Base-by-base conservation (phyloP, 352 stramenopile genomes). In the Globisporangium lucens region DNA sequence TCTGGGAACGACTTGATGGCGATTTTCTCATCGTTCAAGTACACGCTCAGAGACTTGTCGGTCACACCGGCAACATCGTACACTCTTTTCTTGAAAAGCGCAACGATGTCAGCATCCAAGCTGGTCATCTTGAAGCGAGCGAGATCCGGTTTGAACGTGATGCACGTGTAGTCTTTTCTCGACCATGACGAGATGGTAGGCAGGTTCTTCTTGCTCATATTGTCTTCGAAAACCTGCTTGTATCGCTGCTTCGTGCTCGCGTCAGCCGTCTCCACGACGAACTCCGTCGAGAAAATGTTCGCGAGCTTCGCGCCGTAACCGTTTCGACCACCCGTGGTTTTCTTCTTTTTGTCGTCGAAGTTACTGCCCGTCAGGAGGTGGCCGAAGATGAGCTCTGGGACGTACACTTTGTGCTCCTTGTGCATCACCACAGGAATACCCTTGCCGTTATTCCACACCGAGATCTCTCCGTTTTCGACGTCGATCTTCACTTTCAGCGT, bases 261-360 rank as follows among this genome's bases (percentile, higher is more conserved):
- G 69, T 99, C 98, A 0, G 96, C 85, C 20, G 98, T 99, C 73
- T 99, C 98, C 4, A 99, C 96, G 36, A 96, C 82, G 74, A 99
- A 99, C 72, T 99, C 78, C 12, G 83, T 99, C 17, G 95, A 99
- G 77, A 99, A 99, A 73, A 99, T 99, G 75, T 99, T 99, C 3
- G 98, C 97, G 4, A 99, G 84, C 77, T 99, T 99, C 1, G 98
- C 98, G 46, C 98, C 98, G 69, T 99, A 99, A 20, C 98, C 98
- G 73, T 99, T 98, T 33, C 97, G 77, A 61, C 98, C 98, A 68
- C 97, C 98, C 36, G 84, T 93, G 0, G 88, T 96, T 73, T 97
- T 98, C 74, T 99, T 97, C 78, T 98, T 93, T 47, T 96, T 94
- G 67, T 99, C 97, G 65, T 99, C 94, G 74, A 99, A 99, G 78